phyloP scores from a whole-genome alignment of 345 rosid genomes.

The Salix arbutifolia region DNA sequence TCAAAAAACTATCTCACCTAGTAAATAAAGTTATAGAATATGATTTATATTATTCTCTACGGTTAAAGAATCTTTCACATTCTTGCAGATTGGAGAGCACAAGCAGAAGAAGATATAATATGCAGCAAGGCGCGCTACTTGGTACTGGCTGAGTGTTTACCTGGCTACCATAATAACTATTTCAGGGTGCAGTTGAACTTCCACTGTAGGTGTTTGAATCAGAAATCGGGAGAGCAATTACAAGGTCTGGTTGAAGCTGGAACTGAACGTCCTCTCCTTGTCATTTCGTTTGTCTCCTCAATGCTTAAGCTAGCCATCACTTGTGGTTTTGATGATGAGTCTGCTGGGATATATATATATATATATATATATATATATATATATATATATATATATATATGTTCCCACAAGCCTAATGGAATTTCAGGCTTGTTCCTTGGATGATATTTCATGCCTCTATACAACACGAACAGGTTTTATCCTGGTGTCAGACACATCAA shows the following conservation, averaged over 20 bases:
- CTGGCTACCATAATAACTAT: slow-evolving; percentile 85
- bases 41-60: no score
- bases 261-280: slow-evolving; percentile 70
- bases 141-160: slow-evolving; percentile 17
- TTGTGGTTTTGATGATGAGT: slow-evolving; percentile 80
- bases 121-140: slow-evolving; percentile 2
- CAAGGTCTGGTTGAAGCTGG: slow-evolving; percentile 79
- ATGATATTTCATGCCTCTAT: slow-evolving; percentile 79
- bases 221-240: slow-evolving; percentile 19
- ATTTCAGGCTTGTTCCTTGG: slow-evolving; percentile 70
- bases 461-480: slow-evolving; percentile 60
- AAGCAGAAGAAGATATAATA: not conserved
- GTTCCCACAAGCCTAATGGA: slow-evolving; percentile 92
- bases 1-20: no score
- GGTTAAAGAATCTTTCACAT: not conserved
- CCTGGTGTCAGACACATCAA: slow-evolving; percentile 33
- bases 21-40: no score
- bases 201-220: not conserved
- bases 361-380: no score
- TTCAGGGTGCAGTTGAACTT: slow-evolving; percentile 61
- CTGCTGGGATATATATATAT: slow-evolving; percentile 45
- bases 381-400: not conserved
- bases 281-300: slow-evolving; percentile 80
- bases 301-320: slow-evolving; percentile 61
- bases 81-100: slow-evolving; percentile 1